Evolutionary conservation across 2,329 filamentous ascomycete genomes (phyloP), one percentile per base, ranked within the genome.

Genomic region (Verticillium zaregamsianum): DNA sequence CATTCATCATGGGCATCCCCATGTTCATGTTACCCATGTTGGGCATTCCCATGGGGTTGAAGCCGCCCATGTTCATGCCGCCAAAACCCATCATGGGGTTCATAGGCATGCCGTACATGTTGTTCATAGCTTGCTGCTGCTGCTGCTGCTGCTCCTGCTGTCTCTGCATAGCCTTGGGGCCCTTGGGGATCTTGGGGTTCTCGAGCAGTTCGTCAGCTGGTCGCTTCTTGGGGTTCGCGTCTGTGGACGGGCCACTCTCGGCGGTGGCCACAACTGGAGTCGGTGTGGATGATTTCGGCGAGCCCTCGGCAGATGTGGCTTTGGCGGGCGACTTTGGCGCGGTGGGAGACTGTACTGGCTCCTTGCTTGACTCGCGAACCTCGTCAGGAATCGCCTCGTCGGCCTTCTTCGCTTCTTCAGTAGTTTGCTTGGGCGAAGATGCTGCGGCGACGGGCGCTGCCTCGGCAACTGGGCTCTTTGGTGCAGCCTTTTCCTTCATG

Each of bases 171-270:
- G 83, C 86, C 71, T 86, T 87, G 2, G 86, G 87, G 0, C 81
- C 86, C 68, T 88, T 89, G 55, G 86, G 85, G 49, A 88, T 85
- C 70, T 84, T 85, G 49, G 85, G 84, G 67, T 89, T 88, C 68
- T 88, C 86, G 7, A 84, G 77, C 35, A 82, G 82, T 59, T 93
- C 89, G 39, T 94, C 92, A 15, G 93, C 92, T 12, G 90, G 85
- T 25, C 95, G 87, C 79, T 98, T 99, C 77, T 91, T 95, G 31
- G 85, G 79, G 62, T 76, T 76, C 59, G 61, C 64, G 31, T 74
- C 70, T 5, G 65, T 61, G 35, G 68, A 64, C 54, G 64, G 64
- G 23, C 66, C 63, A 20, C 63, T 59, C n/a, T 70, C 68, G 35
- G 68, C 68, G 37, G 67, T 65, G 52, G 63, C 63, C 14, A 69